A percentile compares a stretch with the other conserved stretches of the same genome.
Evolutionary conservation across 78 protist genomes (phyloP).

Genomic region (Trichosphaerium sp.): DNA sequence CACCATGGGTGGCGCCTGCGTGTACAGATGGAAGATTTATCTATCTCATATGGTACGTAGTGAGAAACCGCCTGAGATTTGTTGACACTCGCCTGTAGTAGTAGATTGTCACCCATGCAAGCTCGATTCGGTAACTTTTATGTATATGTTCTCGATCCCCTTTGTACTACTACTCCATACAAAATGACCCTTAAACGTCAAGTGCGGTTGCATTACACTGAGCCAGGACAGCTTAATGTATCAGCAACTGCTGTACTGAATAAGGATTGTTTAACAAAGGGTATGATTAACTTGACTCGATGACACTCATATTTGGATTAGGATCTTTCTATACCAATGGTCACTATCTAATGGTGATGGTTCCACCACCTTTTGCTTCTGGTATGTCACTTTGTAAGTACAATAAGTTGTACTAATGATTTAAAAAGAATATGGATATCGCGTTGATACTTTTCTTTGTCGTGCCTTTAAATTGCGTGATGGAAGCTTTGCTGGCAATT

Average conservation of each 20-base stretch:
- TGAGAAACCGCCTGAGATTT: too few species aligned
- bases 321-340: slow-evolving; percentile 59
- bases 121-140: too few species aligned
- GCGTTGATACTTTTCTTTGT: slow-evolving; percentile 25
- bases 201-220: neutral
- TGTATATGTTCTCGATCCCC: too few species aligned
- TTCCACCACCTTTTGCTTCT: slow-evolving; percentile 41
- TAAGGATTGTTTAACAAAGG: neutral
- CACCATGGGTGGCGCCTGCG: too few species aligned
- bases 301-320: slow-evolving; percentile 5
- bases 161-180: too few species aligned
- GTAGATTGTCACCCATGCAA: too few species aligned
- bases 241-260: neutral
- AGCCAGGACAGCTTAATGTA: neutral
- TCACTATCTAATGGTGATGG: slow-evolving; percentile 35
- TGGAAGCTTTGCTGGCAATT: slow-evolving; percentile 44
- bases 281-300: neutral
- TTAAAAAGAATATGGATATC: slow-evolving; percentile 25
- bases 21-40: too few species aligned
- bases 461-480: slow-evolving; percentile 31
- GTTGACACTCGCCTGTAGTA: too few species aligned
- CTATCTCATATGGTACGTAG: too few species aligned
- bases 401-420: too few species aligned
- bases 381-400: too few species aligned
- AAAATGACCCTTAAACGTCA: too few species aligned